A percentile compares a stretch with the other conserved stretches of the same genome.
phyloP scores from a whole-genome alignment of 495 filamentous ascomycete species.

The Aspergillus funiculosus region DNA sequence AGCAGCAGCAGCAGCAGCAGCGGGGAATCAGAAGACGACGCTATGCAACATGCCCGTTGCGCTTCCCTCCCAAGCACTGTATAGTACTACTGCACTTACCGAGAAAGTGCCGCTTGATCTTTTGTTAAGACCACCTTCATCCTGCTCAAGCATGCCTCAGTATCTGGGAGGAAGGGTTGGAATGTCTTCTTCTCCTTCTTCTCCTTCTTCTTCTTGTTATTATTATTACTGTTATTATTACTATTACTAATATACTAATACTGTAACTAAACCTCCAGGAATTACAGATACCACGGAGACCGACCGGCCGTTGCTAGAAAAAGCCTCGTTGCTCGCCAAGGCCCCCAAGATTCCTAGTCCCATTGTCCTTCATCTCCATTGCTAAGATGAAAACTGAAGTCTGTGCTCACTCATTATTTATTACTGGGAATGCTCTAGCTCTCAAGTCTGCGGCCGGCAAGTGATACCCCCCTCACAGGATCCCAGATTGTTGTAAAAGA shows the following conservation, averaged over 20 bases:
- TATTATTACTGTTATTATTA: too few species aligned
- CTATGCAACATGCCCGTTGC: conserved; percentile 1
- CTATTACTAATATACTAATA: too few species aligned
- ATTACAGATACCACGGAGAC: conserved; percentile 15
- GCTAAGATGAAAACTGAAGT: conserved; percentile 15
- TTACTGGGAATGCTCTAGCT: too few species aligned
- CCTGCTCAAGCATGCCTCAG: too few species aligned
- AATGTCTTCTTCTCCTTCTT: too few species aligned
- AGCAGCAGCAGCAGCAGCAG: too few species aligned
- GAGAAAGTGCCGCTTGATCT: conserved; percentile 12
- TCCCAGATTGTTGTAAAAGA: too few species aligned
- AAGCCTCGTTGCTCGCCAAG: conserved; percentile 16
- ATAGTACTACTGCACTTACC: conserved; percentile 4
- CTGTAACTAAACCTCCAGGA: conserved; percentile 3
- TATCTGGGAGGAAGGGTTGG: too few species aligned
- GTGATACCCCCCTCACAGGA: background rate
- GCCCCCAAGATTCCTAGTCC: too few species aligned
- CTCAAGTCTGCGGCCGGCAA: conserved; percentile 19
- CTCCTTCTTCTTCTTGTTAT: too few species aligned
- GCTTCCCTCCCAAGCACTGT: too few species aligned
- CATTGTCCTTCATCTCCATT: conserved; percentile 12
- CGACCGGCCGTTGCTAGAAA: too few species aligned
- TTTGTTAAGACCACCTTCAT: conserved; percentile 1
- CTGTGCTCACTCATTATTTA: conserved; percentile 16
- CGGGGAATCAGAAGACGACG: conserved; percentile 1